Evolutionary conservation across 1,284 basidiomycete species (phyloP), one percentile per base, ranked within the genome.

Genomic region (Malassezia sp.): DNA sequence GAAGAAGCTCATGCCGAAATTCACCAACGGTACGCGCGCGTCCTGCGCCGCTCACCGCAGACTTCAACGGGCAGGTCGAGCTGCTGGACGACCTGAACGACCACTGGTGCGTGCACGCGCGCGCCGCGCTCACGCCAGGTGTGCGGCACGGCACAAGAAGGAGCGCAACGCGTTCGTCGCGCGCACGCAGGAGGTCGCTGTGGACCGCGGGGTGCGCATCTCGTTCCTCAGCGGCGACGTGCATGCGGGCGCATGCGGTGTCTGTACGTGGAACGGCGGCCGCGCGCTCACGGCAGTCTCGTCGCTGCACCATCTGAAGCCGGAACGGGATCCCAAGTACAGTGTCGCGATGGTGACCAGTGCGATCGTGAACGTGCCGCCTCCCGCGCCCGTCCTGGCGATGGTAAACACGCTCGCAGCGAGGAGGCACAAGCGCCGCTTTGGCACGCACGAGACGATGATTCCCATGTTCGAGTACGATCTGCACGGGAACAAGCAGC

Each of bases 151-250:
- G 3, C 74, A 75, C 59, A 75, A 93, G 80, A 76, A 77, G 72
- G 91, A 96, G 71, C 80, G 91, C 41, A 96, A 96, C 70, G 82
- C 80, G 80, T 76, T 96, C 14, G 79, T 97, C 27, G 76, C 83
- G 52, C 77, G 82, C 1, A 53, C 59, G 3, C 65, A 70, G 41
- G 55, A 63, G 41, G 23, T 70, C 4, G 53, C 56, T 7, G 38
- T 63, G n/a, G 56, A 60, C 34, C 59, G 56, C 24, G 55, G 52
- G 11, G 30, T 70, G 11, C 57, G 67, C n/a, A 52, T 62, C 17
- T 52, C 54, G 11, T 70, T 61, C 46, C 56, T 70, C 31, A 60
- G 56, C 22, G 67, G 67, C 12, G 67, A 70, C 39, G 67, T 70
- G 4, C 67, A 70, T 36, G 65, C 65, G 1, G 60, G 39, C 7